Evolutionary conservation across 2,329 filamentous ascomycete genomes (phyloP), one percentile per base, ranked within the genome.

Genomic region (Sclerotinia glacialis): DNA sequence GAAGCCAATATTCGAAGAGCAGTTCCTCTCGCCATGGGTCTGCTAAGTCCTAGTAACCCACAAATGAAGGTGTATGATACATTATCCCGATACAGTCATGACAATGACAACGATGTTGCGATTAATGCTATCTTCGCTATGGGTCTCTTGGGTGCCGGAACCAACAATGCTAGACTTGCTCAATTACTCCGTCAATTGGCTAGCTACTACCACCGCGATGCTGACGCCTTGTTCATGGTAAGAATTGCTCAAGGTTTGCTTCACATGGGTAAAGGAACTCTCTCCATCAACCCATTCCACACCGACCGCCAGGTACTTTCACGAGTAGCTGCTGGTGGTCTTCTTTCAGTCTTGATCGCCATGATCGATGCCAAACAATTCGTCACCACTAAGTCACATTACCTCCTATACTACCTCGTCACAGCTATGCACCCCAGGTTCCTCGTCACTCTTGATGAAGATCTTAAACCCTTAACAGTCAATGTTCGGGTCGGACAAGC

Each of bases 41-140:
- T 99, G 65, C 89, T 99, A 76, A 97, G 92, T 80, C 92, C 96
- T 16, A 97, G 93, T 81, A 99, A 99, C 81, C 95, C 95, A 14
- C 96, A 99, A 78, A 99, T 99, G 94, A 99, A 98, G 84, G 91
- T 99, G 58, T 99, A 99, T 81, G 95, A 99, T 78, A 99, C 95
- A 0, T 83, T 99, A 14, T 99, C 95, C 62, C 86, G 95, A 76
- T 99, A 99, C 84, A 96, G 91, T 71, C 95, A 99, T 85, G 95
- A 99, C 81, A 99, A 95, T 72, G 95, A 99, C 80, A 96, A 94
- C 69, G 95, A 99, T 75, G 95, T 99, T 56, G 95, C 95, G 49
- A 91, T 99, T 79, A 99, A 98, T 77, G 93, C 95, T 75, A 99
- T 99, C 77, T 99, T 99, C 76, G 93, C 95, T 72, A 99, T 99